Base-by-base conservation (phyloP, 202 grass and related monocot species). In the Eragrostis tef region DNA sequence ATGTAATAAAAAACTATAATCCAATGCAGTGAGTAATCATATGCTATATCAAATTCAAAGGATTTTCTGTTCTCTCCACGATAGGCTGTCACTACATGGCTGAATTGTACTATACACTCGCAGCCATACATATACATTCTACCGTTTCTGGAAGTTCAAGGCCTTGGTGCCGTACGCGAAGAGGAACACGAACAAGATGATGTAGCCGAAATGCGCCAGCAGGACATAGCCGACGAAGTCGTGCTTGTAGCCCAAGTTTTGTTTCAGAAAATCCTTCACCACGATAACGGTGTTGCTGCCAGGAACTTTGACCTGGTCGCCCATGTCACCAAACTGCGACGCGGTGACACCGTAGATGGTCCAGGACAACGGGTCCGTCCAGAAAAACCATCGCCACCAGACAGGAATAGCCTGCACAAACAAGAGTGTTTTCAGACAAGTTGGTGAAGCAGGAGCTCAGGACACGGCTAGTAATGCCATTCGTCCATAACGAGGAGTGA, bases 311-410 rank as follows among this genome's bases (percentile, higher is more conserved):
- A 97, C 50, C 0, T 0, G 1, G 67, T 45, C 31, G 0, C 44
- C 64, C 3, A 82, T 75, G n/a, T 94, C 80, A 0, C 91, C 94
- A 64, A 94, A 83, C 59, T 97, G 94, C 0, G 94, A 94, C 0
- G 70, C 51, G 0, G 92, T 64, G 6, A 88, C 73, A 26, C 94
- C 94, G 46, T 97, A 94, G 17, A 97, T 92, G 22, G 89, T 92
- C 91, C 91, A 94, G 9, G 94, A 57, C 11, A 94, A 83, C 6
- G 94, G 94, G 70, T 90, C 77, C 9, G 56, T 77, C 94, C 94
- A 97, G 70, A 90, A 94, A 61, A 90, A 97, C 94, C 94, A 97
- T 49, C 94, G 92, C 94, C 94, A 97, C 94, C 94, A 97, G 61
- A 92, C 64, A 2, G 94, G 94, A 61, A 97, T 85, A 3, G 31